Evolutionary conservation across 2,329 filamentous ascomycete species (phyloP).

Genomic region (Dothistroma septosporum): DNA sequence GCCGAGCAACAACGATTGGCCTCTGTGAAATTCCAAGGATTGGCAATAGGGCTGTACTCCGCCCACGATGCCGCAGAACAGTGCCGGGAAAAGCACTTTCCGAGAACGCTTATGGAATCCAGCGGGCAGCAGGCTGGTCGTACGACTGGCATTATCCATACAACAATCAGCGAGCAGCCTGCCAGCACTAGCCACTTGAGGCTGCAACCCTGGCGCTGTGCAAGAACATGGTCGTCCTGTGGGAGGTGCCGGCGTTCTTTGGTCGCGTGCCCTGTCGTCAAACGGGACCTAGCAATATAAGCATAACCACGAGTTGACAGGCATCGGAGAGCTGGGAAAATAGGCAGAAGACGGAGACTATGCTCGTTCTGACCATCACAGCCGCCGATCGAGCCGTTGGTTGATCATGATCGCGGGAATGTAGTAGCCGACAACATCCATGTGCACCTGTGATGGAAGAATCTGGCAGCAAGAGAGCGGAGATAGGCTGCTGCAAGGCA

Average conservation of each 20-base stretch:
- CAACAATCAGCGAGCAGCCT: not conserved
- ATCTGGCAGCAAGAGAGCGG: constrained; percentile 1
- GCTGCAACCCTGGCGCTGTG: not conserved
- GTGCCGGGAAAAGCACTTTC: not conserved
- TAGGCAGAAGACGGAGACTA: constrained; percentile 2
- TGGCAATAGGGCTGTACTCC: constrained; percentile 4
- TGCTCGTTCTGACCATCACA: not conserved
- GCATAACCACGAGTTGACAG: constrained; percentile 11
- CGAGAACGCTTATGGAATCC: not conserved
- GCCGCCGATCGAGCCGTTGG: constrained; percentile 3
- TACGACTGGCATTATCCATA: constrained; percentile 1
- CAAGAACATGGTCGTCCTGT: not conserved
- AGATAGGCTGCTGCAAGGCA: constrained; percentile 2
- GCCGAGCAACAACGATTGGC: constrained; percentile 3
- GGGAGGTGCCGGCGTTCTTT: constrained; percentile 2
- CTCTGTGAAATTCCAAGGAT: not conserved
- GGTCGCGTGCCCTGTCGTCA: constrained; percentile 11
- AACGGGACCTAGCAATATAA: constrained; percentile 17
- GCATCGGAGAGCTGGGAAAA: not conserved
- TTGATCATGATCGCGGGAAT: not conserved
- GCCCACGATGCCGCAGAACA: not conserved
- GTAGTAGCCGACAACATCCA: constrained; percentile 7
- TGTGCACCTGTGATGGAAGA: constrained; percentile 10
- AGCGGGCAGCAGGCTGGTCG: not conserved
- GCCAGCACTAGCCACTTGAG: not conserved